A percentile compares a stretch with the other conserved stretches of the same genome.
These are phyloP conservation scores for Aspergillus bertholletiae DNA, from an alignment of 495 filamentous ascomycete genomes.

Conservation along the genomic window DNA sequence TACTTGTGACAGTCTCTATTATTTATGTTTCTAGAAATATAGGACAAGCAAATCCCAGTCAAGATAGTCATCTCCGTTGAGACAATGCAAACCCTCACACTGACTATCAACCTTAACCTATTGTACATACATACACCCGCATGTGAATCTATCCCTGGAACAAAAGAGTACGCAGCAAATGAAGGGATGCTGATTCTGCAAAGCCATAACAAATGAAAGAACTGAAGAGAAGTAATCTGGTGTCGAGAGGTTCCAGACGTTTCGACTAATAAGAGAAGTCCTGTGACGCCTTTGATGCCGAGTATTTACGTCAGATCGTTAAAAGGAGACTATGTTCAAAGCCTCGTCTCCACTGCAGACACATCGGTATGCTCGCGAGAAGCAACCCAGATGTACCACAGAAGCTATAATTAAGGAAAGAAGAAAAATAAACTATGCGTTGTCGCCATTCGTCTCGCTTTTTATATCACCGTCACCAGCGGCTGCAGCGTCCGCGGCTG, in stretches of 20 bases:
- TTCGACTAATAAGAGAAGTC: slow-evolving; percentile 18
- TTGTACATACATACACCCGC: not conserved
- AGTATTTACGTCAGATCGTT: slow-evolving; percentile 29
- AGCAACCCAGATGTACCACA: slow-evolving; percentile 4
- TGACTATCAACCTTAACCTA: slow-evolving; percentile 1
- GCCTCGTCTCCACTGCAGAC: slow-evolving; percentile 9
- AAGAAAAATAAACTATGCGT: slow-evolving; percentile 1
- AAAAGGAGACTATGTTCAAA: slow-evolving; percentile 23
- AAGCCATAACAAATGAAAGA: slow-evolving; percentile 5
- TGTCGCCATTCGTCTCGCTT: slow-evolving; percentile 24
- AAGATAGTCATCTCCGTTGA: not conserved
- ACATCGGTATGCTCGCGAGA: slow-evolving; percentile 9
- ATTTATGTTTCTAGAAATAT: not conserved
- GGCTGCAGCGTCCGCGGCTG: slow-evolving; percentile 13
- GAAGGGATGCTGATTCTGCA: not conserved
- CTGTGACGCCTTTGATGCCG: slow-evolving; percentile 28
- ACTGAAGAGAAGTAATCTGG: slow-evolving; percentile 9
- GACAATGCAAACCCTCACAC: not conserved
- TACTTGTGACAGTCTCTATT: not conserved
- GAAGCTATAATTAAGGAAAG: not conserved
- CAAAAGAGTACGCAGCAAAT: slow-evolving; percentile 1
- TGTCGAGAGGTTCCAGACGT: slow-evolving; percentile 19
- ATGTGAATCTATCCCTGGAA: not conserved
- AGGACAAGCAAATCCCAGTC: not conserved
- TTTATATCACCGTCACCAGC: slow-evolving; percentile 20